Evolutionary conservation across 805 yeast species (phyloP).

Genomic region (Teunomyces gatunensis): DNA sequence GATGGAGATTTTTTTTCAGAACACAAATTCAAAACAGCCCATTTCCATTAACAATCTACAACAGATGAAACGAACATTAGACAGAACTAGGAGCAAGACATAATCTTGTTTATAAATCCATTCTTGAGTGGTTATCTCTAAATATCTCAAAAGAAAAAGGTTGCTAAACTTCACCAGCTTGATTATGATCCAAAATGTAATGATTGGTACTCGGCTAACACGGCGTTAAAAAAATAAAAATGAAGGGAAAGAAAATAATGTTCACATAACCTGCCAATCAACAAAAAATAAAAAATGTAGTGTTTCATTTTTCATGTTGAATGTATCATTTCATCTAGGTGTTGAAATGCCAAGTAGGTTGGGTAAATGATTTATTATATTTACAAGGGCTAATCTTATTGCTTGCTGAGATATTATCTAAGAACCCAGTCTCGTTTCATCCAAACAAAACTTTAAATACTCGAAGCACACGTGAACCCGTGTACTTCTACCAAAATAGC

Average conservation of each 20-base stretch:
- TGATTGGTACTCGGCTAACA: slow-evolving; percentile 1
- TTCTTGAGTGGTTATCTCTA: not conserved
- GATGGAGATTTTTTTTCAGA: not conserved
- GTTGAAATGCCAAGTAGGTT: not conserved
- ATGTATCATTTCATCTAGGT: not conserved
- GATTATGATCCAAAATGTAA: not conserved
- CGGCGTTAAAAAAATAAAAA: slow-evolving; percentile 1
- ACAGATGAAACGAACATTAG: not conserved
- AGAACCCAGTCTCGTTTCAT: not conserved
- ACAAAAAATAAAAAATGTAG: not conserved
- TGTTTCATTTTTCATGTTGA: not conserved
- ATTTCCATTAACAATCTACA: not conserved
- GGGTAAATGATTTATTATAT: not conserved
- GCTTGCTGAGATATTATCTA: slow-evolving; percentile 1
- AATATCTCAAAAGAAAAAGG: not conserved
- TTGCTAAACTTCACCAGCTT: not conserved
- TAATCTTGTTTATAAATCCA: not conserved
- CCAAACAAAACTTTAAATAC: not conserved
- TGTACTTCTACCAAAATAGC: not conserved
- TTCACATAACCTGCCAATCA: not conserved
- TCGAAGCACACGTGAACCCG: not conserved
- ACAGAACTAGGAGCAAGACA: not conserved
- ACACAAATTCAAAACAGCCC: not conserved
- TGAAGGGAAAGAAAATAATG: not conserved
- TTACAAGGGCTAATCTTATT: not conserved